phyloP scores from a whole-genome alignment of 1,284 basidiomycete species.

The Trichosporon sp. region DNA sequence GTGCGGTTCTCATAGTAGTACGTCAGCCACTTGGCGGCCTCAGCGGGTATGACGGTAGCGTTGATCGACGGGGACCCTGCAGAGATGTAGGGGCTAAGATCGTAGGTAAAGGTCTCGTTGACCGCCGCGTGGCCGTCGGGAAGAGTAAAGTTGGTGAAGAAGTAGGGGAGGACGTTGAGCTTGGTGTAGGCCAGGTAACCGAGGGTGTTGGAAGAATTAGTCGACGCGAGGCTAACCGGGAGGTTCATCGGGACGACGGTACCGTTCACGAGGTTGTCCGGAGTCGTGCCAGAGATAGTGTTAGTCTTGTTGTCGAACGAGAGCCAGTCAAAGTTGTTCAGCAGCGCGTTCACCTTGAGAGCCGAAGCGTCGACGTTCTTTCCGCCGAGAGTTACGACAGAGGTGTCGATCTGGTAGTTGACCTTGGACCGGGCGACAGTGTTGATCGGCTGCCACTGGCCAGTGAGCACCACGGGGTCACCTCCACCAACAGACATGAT shows the following conservation, averaged over 20 bases:
- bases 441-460: conserved; percentile 23
- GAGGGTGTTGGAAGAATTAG: conserved; percentile 33
- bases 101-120: conserved; percentile 32
- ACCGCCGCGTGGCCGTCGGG: conserved; percentile 43
- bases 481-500: conserved; percentile 44
- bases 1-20: conserved; percentile 42
- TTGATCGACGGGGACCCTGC: conserved; percentile 26
- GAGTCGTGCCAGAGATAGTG: conserved; percentile 43
- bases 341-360: conserved; percentile 33
- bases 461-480: conserved; percentile 28
- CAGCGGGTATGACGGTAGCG: conserved; percentile 35
- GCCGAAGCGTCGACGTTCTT: conserved; percentile 27
- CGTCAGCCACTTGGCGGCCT: conserved; percentile 46
- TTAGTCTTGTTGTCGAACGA: conserved; percentile 42
- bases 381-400: conserved; percentile 32
- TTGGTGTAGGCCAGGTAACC: conserved; percentile 36
- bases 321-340: conserved; percentile 46
- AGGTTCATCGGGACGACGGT: conserved; percentile 40
- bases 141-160: conserved; percentile 47
- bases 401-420: conserved; percentile 31
- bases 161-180: conserved; percentile 47
- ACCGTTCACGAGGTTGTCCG: conserved; percentile 47
- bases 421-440: conserved; percentile 32
- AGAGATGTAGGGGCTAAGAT: conserved; percentile 34
- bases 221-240: conserved; percentile 40